Base-by-base conservation (phyloP, 768 basidiomycete genomes). In the Boletellus sp. region DNA sequence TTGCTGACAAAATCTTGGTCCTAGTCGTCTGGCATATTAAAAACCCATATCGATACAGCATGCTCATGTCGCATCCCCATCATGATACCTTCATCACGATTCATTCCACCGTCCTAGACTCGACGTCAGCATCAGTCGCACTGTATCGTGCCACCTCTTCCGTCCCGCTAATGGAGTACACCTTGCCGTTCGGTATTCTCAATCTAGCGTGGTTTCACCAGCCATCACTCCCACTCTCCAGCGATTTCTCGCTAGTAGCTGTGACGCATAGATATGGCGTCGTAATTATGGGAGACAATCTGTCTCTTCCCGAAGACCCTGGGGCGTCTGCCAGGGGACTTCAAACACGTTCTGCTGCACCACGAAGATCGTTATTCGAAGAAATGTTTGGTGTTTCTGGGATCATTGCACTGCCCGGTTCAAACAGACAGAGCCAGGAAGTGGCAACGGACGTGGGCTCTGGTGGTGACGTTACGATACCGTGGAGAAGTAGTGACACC, bases 311-410 rank as follows among this genome's bases (percentile, higher is more conserved):
- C 1, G 68, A 73, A 42, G 75, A 75, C 12, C 75, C 78, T 35
- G 76, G 74, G 17, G 59, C 71, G 4, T 66, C 69, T 13, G 70
- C 77, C 17, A 72, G 64, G 32, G 74, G 69, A 76, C 49, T 62
- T 50, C 43, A 60, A 64, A 42, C 61, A 59, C 19, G 51, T 51
- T 33, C 62, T 61, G 48, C 60, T 55, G 56, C 74, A 56, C 63
- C 66, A 20, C 73, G 61, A 53, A 72, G 75, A 50, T 87, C 90
- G 8, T 72, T 96, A 7, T 91, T 94, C 70, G 87, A 91, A 65
- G 92, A 94, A 61, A 89, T 94, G 61, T 96, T 95, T 62, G 94
- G 94, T 34, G 73, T 79, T 51, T 80, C 89, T 38, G 86, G 87
- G 3, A 82, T 93, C 57, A 58, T 60, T 6, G 63, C 71, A 28